Conservation (phyloP, 768 basidiomycete species). For the Megacollybia marginata region DNA sequence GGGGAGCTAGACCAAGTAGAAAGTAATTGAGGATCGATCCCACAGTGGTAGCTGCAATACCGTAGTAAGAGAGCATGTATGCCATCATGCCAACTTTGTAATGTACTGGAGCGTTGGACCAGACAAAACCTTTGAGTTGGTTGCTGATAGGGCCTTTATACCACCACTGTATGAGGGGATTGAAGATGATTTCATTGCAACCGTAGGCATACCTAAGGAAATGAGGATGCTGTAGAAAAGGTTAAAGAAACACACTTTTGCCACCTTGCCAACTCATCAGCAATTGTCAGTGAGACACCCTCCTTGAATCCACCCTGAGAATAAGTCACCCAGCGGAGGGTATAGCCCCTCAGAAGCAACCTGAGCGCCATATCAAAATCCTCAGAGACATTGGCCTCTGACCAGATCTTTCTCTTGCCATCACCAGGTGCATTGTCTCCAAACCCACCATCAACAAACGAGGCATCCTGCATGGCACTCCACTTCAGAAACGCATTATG, state of each 20-base stretch:
- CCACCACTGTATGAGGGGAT: conserved; percentile 76
- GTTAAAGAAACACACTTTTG: conserved; percentile 57
- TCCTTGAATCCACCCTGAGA: conserved; percentile 83
- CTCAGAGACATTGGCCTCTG: conserved; percentile 71
- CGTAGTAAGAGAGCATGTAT: conserved; percentile 49
- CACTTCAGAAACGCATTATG: conserved; percentile 86
- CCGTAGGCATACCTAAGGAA: conserved; percentile 19
- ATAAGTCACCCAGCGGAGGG: conserved; percentile 79
- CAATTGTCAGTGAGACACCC: conserved; percentile 78
- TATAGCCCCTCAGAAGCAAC: conserved; percentile 62
- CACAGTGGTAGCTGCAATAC: conserved; percentile 63
- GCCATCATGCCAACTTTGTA: conserved; percentile 81
- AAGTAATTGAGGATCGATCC: conserved; percentile 69
- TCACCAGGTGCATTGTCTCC: conserved; percentile 30
- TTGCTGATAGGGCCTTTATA: conserved; percentile 68
- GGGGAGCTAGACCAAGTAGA: conserved; percentile 61
- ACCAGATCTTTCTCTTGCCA: conserved; percentile 63
- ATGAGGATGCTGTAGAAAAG: too few relatives aligned
- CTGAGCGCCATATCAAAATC: conserved; percentile 76
- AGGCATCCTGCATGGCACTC: conserved; percentile 82
- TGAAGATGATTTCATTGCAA: conserved; percentile 77
- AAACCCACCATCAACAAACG: conserved; percentile 45
- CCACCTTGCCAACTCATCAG: conserved; percentile 88
- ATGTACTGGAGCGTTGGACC: conserved; percentile 69
- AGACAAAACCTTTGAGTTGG: conserved; percentile 66